Evolutionary conservation across 2,329 filamentous ascomycete genomes (phyloP).

Genomic region (Camillea tinctor): DNA sequence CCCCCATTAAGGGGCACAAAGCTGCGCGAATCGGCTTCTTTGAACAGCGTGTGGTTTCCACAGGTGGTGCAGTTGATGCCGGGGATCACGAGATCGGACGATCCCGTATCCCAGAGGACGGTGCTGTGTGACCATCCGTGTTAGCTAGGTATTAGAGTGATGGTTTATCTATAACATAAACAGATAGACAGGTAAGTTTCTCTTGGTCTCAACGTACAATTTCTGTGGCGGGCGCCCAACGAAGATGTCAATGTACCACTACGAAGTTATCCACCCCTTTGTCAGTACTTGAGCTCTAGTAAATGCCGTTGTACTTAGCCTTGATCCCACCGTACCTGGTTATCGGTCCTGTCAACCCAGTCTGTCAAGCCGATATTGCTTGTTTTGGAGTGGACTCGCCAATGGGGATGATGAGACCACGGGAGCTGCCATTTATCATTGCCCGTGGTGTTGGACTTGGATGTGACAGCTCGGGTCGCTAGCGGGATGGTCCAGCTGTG

Average conservation of each 20-base stretch:
- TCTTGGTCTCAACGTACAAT: conserved; percentile 24
- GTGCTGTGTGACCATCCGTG: conserved; percentile 17
- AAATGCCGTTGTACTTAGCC: not conserved
- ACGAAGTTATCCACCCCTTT: no score
- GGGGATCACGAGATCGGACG: conserved; percentile 29
- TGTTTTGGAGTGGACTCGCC: no score
- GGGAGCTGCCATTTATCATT: no score
- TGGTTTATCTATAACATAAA: no score
- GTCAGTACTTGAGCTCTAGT: not conserved
- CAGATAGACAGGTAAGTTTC: not conserved
- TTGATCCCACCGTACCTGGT: conserved; percentile 6
- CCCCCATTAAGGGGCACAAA: conserved; percentile 25
- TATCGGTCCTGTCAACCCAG: conserved; percentile 14
- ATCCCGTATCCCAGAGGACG: conserved; percentile 35
- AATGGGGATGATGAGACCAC: no score
- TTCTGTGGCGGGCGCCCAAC: conserved; percentile 24
- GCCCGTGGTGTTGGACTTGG: no score
- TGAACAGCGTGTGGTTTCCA: conserved; percentile 24
- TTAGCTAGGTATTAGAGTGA: no score
- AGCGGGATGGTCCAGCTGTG: no score
- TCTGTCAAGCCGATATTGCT: conserved; percentile 3
- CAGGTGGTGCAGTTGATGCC: conserved; percentile 31
- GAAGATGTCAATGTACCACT: conserved; percentile 13
- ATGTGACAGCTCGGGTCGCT: no score
- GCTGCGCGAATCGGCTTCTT: conserved; percentile 28